phyloP scores from a whole-genome alignment of 805 yeast genomes.

The Metschnikowia cubensis region DNA sequence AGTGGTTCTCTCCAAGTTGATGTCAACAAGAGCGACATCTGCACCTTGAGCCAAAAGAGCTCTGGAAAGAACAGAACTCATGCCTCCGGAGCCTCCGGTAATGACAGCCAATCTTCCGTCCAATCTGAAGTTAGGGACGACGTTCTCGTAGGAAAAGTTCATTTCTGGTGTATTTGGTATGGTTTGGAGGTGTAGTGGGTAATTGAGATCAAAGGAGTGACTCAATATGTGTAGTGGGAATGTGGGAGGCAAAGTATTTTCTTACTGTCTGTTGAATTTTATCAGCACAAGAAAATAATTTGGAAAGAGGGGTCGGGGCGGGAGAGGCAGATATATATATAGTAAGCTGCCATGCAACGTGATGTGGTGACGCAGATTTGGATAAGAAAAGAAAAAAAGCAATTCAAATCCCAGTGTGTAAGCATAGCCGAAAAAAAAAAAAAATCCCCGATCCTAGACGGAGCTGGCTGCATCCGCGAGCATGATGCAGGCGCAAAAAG shows the following conservation, averaged over 20 bases:
- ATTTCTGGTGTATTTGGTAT: neutral
- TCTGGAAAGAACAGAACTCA: conserved; percentile 60
- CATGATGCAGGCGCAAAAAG: conserved; percentile 1
- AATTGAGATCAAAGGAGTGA: too few species aligned
- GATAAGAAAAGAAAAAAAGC: conserved; percentile 1
- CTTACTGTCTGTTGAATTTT: neutral
- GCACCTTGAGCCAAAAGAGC: conserved; percentile 76
- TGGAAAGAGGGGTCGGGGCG: neutral
- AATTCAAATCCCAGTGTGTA: neutral
- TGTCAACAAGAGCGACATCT: conserved; percentile 67
- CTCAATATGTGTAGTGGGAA: too few species aligned
- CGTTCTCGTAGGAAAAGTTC: conserved; percentile 38
- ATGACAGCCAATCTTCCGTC: conserved; percentile 69
- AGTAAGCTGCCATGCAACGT: neutral
- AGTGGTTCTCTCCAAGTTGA: conserved; percentile 56
- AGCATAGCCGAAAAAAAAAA: conserved; percentile 5
- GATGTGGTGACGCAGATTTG: conserved; percentile 4
- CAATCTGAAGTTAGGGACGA: conserved; percentile 61
- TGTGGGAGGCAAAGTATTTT: neutral
- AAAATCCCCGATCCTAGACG: neutral
- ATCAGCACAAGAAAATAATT: neutral
- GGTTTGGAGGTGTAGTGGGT: neutral
- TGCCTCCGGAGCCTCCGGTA: conserved; percentile 82
- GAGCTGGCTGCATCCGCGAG: neutral
- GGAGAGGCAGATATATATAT: conserved; percentile 1